These are phyloP conservation scores for Epichloe festucae DNA, from an alignment of 2,329 filamentous ascomycete genomes.

Conservation along the genomic window DNA sequence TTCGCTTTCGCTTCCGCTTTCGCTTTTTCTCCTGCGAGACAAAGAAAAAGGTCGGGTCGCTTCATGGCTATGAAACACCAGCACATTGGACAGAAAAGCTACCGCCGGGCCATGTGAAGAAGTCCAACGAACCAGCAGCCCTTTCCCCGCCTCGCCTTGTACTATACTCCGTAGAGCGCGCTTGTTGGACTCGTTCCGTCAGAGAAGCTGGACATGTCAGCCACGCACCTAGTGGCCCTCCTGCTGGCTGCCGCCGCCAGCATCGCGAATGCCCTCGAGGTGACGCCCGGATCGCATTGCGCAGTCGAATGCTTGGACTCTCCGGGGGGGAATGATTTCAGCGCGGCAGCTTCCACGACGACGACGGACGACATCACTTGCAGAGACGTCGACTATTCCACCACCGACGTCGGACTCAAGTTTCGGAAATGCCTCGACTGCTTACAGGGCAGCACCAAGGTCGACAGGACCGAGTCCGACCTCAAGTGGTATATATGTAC, in stretches of 20 bases:
- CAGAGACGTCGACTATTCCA: constrained; percentile 26
- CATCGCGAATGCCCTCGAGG: constrained; percentile 23
- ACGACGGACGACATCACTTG: constrained; percentile 34
- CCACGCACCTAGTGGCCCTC: constrained; percentile 2
- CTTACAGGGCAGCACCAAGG: constrained; percentile 30
- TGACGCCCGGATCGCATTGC: constrained; percentile 39
- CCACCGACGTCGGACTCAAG: constrained; percentile 26
- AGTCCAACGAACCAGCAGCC: too few species aligned
- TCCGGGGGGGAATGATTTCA: constrained; percentile 17
- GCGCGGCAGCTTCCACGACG: constrained; percentile 27
- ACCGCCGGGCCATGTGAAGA: too few species aligned
- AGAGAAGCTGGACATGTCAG: too few species aligned
- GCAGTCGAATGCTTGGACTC: constrained; percentile 32
- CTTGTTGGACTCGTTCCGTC: too few species aligned
- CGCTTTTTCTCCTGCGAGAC: background rate
- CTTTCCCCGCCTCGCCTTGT: too few species aligned
- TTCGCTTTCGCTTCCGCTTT: too few species aligned
- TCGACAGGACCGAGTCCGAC: constrained; percentile 27
- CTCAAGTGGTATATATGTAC: constrained; percentile 35
- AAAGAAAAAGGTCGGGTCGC: too few species aligned
- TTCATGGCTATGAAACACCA: too few species aligned
- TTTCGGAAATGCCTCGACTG: constrained; percentile 35
- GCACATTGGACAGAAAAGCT: too few species aligned
- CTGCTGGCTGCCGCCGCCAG: constrained; percentile 9
- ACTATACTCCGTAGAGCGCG: too few species aligned